A percentile compares a stretch with the other conserved stretches of the same genome.
These are phyloP conservation scores for Lyophyllum decastes DNA, from an alignment of 768 basidiomycete species.

Conservation along the genomic window DNA sequence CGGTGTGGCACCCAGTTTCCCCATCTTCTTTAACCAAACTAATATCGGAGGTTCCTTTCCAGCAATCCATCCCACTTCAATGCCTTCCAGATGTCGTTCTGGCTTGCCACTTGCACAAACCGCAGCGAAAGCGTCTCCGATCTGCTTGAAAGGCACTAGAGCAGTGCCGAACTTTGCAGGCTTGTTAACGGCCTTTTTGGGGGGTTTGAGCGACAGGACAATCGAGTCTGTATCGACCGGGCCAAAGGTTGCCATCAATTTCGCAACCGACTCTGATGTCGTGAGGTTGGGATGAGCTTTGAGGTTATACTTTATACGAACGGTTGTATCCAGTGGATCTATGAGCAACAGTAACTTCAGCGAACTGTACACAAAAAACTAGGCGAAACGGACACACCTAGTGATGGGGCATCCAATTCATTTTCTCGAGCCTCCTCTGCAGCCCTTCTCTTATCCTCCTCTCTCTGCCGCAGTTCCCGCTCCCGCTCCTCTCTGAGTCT, in stretches of 20 bases:
- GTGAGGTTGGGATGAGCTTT: constrained; percentile 59
- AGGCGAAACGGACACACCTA: constrained; percentile 40
- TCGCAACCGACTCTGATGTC: constrained; percentile 46
- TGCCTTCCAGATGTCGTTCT: constrained; percentile 54
- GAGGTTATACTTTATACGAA: constrained; percentile 69
- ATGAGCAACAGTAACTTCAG: constrained; percentile 7
- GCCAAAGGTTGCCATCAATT: constrained; percentile 63
- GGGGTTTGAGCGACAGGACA: constrained; percentile 66
- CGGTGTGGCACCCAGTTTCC: constrained; percentile 53
- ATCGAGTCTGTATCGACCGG: constrained; percentile 62
- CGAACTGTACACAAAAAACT: neutral
- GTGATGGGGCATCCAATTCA: constrained; percentile 54
- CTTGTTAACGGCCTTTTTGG: constrained; percentile 55
- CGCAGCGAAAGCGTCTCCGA: constrained; percentile 75
- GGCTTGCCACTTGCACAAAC: constrained; percentile 59
- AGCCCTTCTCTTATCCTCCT: constrained; percentile 38
- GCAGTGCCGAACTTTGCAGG: constrained; percentile 71
- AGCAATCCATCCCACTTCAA: constrained; percentile 75
- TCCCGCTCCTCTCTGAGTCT: constrained; percentile 68
- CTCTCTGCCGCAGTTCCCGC: constrained; percentile 46
- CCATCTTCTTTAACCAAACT: constrained; percentile 71
- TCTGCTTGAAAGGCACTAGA: constrained; percentile 73
- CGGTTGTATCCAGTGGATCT: constrained; percentile 74
- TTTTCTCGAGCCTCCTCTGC: constrained; percentile 34
- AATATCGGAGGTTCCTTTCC: constrained; percentile 75